Evolutionary conservation across 2,329 filamentous ascomycete species (phyloP), one percentile per base, ranked within the genome.

Genomic region (Lachnellula occidentalis): DNA sequence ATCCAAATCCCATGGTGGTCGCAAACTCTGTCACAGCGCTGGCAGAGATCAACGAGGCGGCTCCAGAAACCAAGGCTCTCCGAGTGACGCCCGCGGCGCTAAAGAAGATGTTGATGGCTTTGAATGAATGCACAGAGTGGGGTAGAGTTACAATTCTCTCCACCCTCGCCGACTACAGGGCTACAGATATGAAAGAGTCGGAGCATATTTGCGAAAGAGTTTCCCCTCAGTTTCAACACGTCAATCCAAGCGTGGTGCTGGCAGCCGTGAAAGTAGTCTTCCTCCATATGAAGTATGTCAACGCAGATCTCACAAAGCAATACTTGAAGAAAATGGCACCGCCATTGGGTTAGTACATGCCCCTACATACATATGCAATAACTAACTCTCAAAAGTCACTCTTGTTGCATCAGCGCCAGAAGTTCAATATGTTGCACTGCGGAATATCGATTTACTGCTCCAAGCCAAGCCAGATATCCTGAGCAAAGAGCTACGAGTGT

Each of bases 281-380:
- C 69, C 83, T 95, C 58, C 94, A 99, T 71, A 97, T 97, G 92
- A 88, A 84, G 71, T 77, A 86, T 56, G 80, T 96, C 65, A 89
- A 84, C 63, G 78, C 83, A 1, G 90, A 96, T 56, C 74, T 91
- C 45, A 86, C 87, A 59, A 84, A 86, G 65, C 90, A 88, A 59
- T 97, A 97, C 70, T 78, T 95, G 49, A 96, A 95, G 78, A 99
- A 99, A 77, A 99, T 99, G 94, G 92, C 94, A 1, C 94, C 94
- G 59, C 94, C 94, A 8, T 75, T 97, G 61, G 89, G 89, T 92
- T 77, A 61, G 79, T 69, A 31, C 24, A 6, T n/a, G 22, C n/a
- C 4, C 4, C 21, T 12, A 39, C 41, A 21, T 31, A 15, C 7
- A 14, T 7, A 4, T 17, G 12, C 27, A 19, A 49, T 17, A 14